Percentiles rank a stretch among this genome's conserved stretches.
Conservation (phyloP, 257 asterid genomes). For the Solanum lignicaule region DNA sequence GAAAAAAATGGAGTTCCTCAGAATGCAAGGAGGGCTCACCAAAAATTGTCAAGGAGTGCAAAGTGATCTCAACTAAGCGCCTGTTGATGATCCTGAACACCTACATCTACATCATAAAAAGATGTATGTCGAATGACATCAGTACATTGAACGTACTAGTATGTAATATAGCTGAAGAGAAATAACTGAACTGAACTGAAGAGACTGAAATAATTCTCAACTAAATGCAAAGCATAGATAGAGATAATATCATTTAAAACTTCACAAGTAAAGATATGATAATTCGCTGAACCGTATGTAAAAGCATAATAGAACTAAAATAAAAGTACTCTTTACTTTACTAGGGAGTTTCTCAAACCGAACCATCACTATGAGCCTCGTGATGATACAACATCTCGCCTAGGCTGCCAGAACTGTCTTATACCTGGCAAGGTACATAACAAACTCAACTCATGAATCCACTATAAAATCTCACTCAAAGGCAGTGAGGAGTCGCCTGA, state of each 20-base stretch:
- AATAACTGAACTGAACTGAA: too few relatives aligned
- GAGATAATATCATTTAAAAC: background rate
- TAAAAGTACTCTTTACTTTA: background rate
- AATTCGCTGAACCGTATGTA: background rate
- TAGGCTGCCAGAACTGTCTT: too few relatives aligned
- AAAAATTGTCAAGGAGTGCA: background rate
- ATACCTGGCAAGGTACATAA: background rate
- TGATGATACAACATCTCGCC: accelerated
- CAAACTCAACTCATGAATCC: background rate
- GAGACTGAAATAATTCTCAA: background rate
- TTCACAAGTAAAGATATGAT: background rate
- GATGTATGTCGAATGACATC: background rate
- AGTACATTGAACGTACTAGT: background rate
- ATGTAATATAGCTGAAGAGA: too few relatives aligned
- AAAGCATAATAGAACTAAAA: background rate
- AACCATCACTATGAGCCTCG: background rate
- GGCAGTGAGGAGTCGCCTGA: too few relatives aligned
- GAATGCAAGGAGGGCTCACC: background rate
- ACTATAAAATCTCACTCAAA: background rate
- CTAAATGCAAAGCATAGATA: background rate
- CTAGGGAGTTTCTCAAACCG: background rate
- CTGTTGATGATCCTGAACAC: too few relatives aligned
- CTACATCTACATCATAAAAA: background rate
- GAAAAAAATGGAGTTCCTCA: background rate
- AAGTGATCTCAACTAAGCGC: background rate